These are phyloP conservation scores for Crithidia bombi DNA, from an alignment of 208 protist genomes.

Conservation along the genomic window DNA sequence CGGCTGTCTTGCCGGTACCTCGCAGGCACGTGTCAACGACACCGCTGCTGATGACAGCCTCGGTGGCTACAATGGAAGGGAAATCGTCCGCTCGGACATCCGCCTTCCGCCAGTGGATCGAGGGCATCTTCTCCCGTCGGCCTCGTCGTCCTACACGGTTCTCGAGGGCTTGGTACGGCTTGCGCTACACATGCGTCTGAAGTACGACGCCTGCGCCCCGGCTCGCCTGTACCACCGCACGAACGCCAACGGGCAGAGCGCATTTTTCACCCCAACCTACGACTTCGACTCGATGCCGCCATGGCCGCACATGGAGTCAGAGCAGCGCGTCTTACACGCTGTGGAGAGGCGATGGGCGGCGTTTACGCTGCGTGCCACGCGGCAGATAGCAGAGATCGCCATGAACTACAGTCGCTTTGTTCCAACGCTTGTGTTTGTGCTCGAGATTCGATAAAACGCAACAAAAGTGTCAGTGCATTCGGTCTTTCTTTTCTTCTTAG, in stretches of 20 bases:
- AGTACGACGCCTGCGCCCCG: background rate
- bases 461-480: background rate
- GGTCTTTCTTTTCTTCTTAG: background rate
- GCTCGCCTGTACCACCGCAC: background rate
- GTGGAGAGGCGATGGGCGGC: conserved; percentile 24
- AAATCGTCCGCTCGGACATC: background rate
- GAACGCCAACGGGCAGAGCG: background rate
- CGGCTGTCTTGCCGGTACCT: conserved; percentile 11
- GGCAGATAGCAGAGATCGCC: background rate
- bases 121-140: conserved; percentile 3
- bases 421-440: conserved; percentile 19
- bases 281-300: background rate
- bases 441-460: background rate
- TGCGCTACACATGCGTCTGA: conserved; percentile 1
- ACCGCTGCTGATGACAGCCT: background rate
- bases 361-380: conserved; percentile 3
- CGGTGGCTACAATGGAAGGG: background rate
- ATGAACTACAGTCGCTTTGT: conserved; percentile 10
- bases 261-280: background rate
- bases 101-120: background rate
- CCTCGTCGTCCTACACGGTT: conserved; percentile 3
- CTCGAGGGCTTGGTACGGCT: conserved; percentile 16
- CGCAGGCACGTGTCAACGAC: background rate
- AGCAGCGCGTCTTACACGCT: background rate
- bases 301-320: background rate